phyloP scores from a whole-genome alignment of 305 asterid genomes.

The Fraxinus baroniana region DNA sequence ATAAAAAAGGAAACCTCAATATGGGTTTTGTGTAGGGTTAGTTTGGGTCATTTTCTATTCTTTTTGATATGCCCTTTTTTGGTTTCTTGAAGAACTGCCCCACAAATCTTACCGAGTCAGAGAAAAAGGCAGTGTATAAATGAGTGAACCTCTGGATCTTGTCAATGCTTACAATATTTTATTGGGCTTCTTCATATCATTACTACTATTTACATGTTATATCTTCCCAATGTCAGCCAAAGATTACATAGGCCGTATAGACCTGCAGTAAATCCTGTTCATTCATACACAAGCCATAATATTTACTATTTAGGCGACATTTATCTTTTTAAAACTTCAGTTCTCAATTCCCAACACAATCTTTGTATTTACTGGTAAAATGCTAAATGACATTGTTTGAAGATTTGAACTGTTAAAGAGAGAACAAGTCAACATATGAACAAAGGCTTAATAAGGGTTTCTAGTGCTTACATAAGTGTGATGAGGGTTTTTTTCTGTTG shows the following conservation, averaged over 20 bases:
- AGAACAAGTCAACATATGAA: background rate
- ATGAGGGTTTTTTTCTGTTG: slow-evolving; percentile 10
- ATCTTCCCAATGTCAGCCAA: slow-evolving; percentile 59
- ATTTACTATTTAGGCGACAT: background rate
- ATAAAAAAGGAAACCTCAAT: background rate
- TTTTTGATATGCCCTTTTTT: slow-evolving; percentile 10
- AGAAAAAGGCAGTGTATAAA: slow-evolving; percentile 25
- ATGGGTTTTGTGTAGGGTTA: slow-evolving; percentile 1
- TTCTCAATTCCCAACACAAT: background rate
- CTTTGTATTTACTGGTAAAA: background rate
- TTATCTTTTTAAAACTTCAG: background rate
- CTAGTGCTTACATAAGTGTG: slow-evolving; percentile 22
- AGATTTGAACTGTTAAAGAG: background rate
- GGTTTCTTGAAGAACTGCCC: slow-evolving; percentile 30
- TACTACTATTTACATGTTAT: slow-evolving; percentile 41
- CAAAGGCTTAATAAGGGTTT: slow-evolving; percentile 1
- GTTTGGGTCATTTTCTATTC: slow-evolving; percentile 4
- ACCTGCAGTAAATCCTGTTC: slow-evolving; percentile 41
- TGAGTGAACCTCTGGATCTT: slow-evolving; percentile 51
- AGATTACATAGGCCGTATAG: slow-evolving; percentile 38
- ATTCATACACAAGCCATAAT: slow-evolving; percentile 16
- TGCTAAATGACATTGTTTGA: background rate
- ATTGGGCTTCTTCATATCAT: slow-evolving; percentile 19
- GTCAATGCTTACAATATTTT: slow-evolving; percentile 29
- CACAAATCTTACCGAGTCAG: slow-evolving; percentile 50